Evolutionary conservation across 768 basidiomycete genomes (phyloP), one percentile per base, ranked within the genome.

Genomic region (Arthromyces matolae): DNA sequence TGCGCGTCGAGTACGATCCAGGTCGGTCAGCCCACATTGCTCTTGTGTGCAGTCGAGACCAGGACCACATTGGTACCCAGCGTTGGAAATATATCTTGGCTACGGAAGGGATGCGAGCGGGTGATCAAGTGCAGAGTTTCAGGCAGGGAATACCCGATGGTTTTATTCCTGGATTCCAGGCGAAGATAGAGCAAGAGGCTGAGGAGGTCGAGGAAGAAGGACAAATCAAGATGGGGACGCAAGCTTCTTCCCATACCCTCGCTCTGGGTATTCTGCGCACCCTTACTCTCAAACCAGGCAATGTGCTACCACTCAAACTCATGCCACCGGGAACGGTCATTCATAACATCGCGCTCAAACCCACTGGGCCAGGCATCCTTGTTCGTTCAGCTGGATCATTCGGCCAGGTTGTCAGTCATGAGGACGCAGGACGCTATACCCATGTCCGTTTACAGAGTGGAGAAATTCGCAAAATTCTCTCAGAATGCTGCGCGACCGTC

Each of bases 1-100:
- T 94, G 3, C 80, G 96, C 38, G 90, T 99, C 55, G 96, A 98
- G 70, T 99, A 95, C 61, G 96, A 98, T 71, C 96, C 96, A 0
- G 89, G 89, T 4, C 78, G 96, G 35, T 89, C 85, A 28, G 92
- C 90, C 6, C 96, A 99, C 64, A 95, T 99, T 60, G 95, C 96
- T 2, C 78, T 99, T 50, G 62, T 97, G 60, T 76, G 76, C 61
- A 84, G 80, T 60, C 73, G 84, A 41, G 72, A 82, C 55, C 64
- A 74, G 3, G 63, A 62, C 8, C 73, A 78, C 25, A 71, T 76
- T 51, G 86, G 80, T 1, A 64, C 49, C 50, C 71, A 77, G 51
- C 76, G 71, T 57, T 95, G 87, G 83, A 87, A 83, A 60, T 99
- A 99, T 63, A 93, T 99, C 60, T 71, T 98, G 36, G 93, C 96